Percentiles rank a stretch among this genome's conserved stretches.
Conservation (phyloP, 352 stramenopile species). For the Aphanomyces astaci region DNA sequence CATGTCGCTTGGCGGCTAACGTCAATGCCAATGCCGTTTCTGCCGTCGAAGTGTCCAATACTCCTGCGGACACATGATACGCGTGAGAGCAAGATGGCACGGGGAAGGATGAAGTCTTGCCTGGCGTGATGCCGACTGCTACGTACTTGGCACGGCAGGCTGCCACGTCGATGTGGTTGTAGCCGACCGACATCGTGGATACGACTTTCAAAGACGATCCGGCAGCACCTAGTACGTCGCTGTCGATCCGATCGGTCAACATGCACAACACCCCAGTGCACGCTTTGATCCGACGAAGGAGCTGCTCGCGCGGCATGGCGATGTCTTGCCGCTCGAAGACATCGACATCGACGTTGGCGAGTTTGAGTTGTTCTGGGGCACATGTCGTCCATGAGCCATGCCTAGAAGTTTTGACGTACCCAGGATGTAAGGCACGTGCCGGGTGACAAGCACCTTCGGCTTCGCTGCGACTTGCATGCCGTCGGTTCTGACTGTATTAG, state of each 20-base stretch:
- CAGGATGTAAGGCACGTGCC: constrained; percentile 55
- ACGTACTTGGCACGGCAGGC: constrained; percentile 60
- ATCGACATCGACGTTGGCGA: constrained; percentile 25
- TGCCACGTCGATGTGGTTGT: constrained; percentile 86
- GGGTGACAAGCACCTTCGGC: constrained; percentile 52
- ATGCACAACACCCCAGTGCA: constrained; percentile 57
- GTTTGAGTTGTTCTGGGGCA: constrained; percentile 34
- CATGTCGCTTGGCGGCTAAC: constrained; percentile 48
- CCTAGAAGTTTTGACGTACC: constrained; percentile 29
- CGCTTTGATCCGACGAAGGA: constrained; percentile 40
- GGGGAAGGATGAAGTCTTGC: neutral
- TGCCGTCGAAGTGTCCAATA: constrained; percentile 74
- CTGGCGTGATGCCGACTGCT: constrained; percentile 72
- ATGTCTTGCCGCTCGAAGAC: constrained; percentile 29
- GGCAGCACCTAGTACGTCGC: constrained; percentile 47
- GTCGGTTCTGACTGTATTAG: neutral
- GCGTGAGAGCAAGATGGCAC: neutral
- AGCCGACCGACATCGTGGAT: constrained; percentile 84
- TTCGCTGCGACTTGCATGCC: constrained; percentile 4
- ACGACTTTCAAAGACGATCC: constrained; percentile 55
- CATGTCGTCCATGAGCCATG: neutral
- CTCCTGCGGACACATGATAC: constrained; percentile 33
- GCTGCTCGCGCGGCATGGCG: constrained; percentile 38
- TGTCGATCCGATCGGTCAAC: constrained; percentile 61
- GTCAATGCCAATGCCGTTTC: constrained; percentile 67